These are phyloP conservation scores for Gossypium stocksii DNA, from an alignment of 345 rosid species.

Conservation along the genomic window DNA sequence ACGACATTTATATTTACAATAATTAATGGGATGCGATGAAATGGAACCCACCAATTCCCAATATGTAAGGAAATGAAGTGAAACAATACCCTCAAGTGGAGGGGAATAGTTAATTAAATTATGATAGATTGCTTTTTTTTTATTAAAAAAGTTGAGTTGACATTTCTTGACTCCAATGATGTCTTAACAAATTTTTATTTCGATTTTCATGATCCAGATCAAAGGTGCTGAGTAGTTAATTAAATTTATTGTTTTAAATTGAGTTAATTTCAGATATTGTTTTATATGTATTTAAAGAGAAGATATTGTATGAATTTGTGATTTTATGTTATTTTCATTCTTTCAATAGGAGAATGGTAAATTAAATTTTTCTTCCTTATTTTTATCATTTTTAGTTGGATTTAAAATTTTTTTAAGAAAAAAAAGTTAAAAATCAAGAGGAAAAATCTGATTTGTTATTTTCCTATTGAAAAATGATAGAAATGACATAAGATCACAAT, in stretches of 20 bases:
- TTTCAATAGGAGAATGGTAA: rapidly evolving
- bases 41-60: conserved; percentile 41
- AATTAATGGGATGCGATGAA: not conserved
- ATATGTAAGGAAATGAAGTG: conserved; percentile 16
- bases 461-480: no score
- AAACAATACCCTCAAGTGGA: not conserved
- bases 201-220: no score
- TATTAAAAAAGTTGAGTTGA: not conserved
- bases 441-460: no score
- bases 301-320: no score
- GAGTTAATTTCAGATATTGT: no score
- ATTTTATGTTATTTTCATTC: rapidly evolving
- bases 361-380: rapidly evolving
- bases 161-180: not conserved
- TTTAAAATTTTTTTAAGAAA: no score
- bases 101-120: not conserved
- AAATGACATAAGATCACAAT: rapidly evolving
- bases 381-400: no score
- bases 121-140: not conserved
- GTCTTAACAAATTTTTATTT: no score
- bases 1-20: not conserved
- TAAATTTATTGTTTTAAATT: no score
- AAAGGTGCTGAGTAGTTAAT: no score
- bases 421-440: rapidly evolving
- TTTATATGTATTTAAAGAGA: no score